Evolutionary conservation across 2,329 filamentous ascomycete genomes (phyloP).

Genomic region (Aspergillus sclerotialis): DNA sequence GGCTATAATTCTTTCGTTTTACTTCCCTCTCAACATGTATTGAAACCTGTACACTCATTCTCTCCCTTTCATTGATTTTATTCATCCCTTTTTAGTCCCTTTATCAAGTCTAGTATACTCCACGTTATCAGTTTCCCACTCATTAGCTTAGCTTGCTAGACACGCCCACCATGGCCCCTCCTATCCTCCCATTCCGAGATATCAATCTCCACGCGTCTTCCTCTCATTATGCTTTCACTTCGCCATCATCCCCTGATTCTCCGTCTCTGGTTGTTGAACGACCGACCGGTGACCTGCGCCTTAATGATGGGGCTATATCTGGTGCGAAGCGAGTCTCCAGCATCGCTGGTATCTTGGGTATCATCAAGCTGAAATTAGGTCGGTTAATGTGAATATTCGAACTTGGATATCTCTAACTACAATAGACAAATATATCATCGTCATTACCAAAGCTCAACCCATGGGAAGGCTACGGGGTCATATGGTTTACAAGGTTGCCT

Average conservation of each 20-base stretch:
- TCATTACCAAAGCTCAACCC: conserved; percentile 89
- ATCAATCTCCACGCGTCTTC: conserved; percentile 92
- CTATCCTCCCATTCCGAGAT: conserved; percentile 72
- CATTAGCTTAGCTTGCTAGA: too few species aligned
- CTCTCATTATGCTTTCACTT: conserved; percentile 93
- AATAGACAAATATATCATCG: conserved; percentile 86
- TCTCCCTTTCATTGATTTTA: not conserved
- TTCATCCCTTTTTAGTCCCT: conserved; percentile 3
- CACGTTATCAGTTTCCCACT: too few species aligned
- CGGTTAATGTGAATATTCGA: conserved; percentile 22
- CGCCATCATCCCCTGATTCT: conserved; percentile 83
- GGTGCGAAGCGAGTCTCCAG: conserved; percentile 82
- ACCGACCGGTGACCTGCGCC: conserved; percentile 80
- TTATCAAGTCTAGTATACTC: conserved; percentile 3
- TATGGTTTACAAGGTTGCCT: conserved; percentile 87
- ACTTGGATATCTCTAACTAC: conserved; percentile 10
- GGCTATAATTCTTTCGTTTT: conserved; percentile 3
- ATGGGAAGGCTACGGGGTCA: conserved; percentile 90
- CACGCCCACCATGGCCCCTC: conserved; percentile 23
- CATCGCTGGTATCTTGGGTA: conserved; percentile 88
- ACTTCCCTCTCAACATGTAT: conserved; percentile 5
- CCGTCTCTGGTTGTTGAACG: conserved; percentile 84
- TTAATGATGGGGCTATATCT: conserved; percentile 71
- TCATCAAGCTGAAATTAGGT: conserved; percentile 91
- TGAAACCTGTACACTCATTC: conserved; percentile 1